Conservation (phyloP, 2,329 filamentous ascomycete genomes). For the Chaetomium sp. region DNA sequence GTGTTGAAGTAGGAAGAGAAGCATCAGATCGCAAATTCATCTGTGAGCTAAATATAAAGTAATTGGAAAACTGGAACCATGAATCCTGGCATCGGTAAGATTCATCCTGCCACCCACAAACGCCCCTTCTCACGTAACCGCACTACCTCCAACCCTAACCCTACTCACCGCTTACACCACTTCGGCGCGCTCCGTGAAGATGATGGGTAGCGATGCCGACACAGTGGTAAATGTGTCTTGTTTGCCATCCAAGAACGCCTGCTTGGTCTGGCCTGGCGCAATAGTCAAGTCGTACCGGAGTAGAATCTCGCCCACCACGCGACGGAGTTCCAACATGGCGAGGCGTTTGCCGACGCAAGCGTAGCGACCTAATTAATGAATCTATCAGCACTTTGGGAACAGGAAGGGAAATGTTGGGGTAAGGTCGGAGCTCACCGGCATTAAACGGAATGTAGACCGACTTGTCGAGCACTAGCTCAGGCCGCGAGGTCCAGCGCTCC, state of each 20-base stretch:
- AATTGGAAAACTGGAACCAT: not conserved
- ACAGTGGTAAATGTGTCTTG: slow-evolving; percentile 21
- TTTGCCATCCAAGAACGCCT: slow-evolving; percentile 20
- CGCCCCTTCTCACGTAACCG: not conserved
- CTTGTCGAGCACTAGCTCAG: slow-evolving; percentile 6
- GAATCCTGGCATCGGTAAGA: not conserved
- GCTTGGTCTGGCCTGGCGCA: slow-evolving; percentile 15
- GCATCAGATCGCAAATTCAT: not conserved
- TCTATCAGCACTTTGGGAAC: not conserved
- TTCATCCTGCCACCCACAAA: not conserved
- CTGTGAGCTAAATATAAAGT: not conserved
- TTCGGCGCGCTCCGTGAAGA: slow-evolving; percentile 10
- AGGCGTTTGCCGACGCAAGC: slow-evolving; percentile 14
- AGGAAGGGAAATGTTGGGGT: too few species aligned
- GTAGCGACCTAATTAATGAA: slow-evolving; percentile 2
- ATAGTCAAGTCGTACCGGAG: slow-evolving; percentile 18
- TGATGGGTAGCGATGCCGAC: slow-evolving; percentile 11
- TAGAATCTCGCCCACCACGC: slow-evolving; percentile 16
- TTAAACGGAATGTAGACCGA: slow-evolving; percentile 14
- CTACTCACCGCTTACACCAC: not conserved
- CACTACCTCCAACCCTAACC: not conserved
- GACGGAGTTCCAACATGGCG: slow-evolving; percentile 13
- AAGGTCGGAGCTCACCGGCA: not conserved
- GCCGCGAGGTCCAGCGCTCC: slow-evolving; percentile 17
- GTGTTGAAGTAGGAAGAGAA: not conserved